phyloP scores from a whole-genome alignment of 2,329 filamentous ascomycete genomes.

The Neonectria punicea region DNA sequence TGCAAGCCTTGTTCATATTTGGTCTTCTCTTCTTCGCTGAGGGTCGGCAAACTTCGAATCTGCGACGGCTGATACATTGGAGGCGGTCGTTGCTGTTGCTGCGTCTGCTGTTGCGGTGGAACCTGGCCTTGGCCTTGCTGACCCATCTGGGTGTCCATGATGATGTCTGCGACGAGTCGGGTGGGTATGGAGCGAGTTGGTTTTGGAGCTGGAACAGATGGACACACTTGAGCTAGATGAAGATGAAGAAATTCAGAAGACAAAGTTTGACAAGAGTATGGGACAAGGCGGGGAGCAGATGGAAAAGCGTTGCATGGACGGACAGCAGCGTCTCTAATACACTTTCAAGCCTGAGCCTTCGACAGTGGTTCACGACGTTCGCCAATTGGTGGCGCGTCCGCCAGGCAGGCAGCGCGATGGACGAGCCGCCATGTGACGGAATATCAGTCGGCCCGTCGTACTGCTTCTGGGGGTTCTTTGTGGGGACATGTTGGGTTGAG shows the following conservation, averaged over 20 bases:
- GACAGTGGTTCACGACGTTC: constrained; percentile 9
- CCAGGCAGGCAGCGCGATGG: constrained; percentile 14
- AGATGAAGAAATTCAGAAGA: background rate
- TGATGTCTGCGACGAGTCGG: constrained; percentile 1
- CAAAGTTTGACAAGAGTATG: constrained; percentile 10
- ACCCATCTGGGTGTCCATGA: constrained; percentile 42
- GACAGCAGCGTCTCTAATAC: constrained; percentile 1
- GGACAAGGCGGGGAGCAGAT: background rate
- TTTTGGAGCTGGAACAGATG: background rate
- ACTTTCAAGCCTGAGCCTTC: background rate
- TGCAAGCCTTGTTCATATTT: constrained; percentile 69
- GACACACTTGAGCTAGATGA: background rate
- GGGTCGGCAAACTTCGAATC: constrained; percentile 60
- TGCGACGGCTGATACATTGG: constrained; percentile 63
- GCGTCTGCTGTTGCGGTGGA: constrained; percentile 33
- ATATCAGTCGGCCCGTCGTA: constrained; percentile 16
- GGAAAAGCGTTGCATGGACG: constrained; percentile 3
- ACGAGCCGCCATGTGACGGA: constrained; percentile 9
- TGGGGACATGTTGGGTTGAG: constrained; percentile 4
- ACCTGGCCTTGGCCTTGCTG: constrained; percentile 40
- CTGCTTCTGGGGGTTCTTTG: background rate
- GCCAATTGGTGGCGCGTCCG: constrained; percentile 12
- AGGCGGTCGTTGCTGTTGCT: constrained; percentile 40
- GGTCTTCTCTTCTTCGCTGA: constrained; percentile 64
- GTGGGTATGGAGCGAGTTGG: constrained; percentile 4